Evolutionary conservation across 345 rosid genomes (phyloP), one percentile per base, ranked within the genome.

Genomic region (Aurinia saxatilis): DNA sequence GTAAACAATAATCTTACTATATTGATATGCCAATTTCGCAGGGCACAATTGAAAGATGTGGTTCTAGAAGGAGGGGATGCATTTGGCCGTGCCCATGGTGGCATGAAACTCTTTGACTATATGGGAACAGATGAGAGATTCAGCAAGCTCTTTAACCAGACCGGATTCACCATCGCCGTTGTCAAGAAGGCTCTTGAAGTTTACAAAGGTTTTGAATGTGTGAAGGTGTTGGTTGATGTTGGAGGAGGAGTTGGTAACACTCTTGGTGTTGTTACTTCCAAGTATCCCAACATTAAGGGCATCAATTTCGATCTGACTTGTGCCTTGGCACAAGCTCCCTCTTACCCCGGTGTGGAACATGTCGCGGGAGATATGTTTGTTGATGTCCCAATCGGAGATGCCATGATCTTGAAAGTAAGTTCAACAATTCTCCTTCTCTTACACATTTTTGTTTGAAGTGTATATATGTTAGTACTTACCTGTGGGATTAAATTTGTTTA

Each of bases 301-400:
- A 77, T 80, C 7, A 78, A 84, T 66, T 82, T 70, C 46, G 84
- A 82, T 42, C 52, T 80, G 3, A 5, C 67, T 1, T 46, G 77
- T 60, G 73, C 65, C 8, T 9, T 68, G 9, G 60, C 42, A 41
- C 18, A 68, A 53, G 73, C 70, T 17, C 65, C 82, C 5, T 73
- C 80, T 68, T 70, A 34, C 16, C 61, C 3, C 1, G 34, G n/a
- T 3, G 83, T 85, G 41, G 73, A 89, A 73, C 88, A 84, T 46
- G 82, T 86, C 46, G 80, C 88, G 6, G 91, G 96, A 6, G 86
- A 89, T 73, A 86, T 89, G 96, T 86, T 89, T 51, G 78, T 53
- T 0, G 81, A 85, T 33, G 71, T 82, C 30, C 96, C 95, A 8
- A 69, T 74, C 53, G 91, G 75, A 37, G 95, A 86, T 53, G 90